A percentile compares a stretch with the other conserved stretches of the same genome.
phyloP scores from a whole-genome alignment of 2,329 filamentous ascomycete species.

The Penicillium paneum region DNA sequence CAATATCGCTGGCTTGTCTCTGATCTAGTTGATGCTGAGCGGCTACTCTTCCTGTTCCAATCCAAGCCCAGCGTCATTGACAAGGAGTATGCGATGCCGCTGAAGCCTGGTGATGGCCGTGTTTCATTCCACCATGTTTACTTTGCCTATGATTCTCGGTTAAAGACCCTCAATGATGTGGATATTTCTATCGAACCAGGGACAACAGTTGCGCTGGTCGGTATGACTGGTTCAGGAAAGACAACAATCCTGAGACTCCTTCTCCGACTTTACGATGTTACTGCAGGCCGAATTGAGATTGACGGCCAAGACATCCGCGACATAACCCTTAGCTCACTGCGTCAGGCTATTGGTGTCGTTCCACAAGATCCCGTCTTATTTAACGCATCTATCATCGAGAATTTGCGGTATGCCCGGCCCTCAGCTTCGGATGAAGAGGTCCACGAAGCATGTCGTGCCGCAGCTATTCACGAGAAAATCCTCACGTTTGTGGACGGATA shows the following conservation, averaged over 20 bases:
- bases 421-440: slow-evolving; percentile 24
- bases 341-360: slow-evolving; percentile 59
- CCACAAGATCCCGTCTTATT: slow-evolving; percentile 64
- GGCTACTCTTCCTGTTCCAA: slow-evolving; percentile 46
- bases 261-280: slow-evolving; percentile 54
- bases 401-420: slow-evolving; percentile 59
- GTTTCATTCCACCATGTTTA: slow-evolving; percentile 50
- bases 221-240: slow-evolving; percentile 55
- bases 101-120: slow-evolving; percentile 42
- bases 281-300: slow-evolving; percentile 48
- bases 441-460: slow-evolving; percentile 31
- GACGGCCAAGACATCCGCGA: slow-evolving; percentile 57
- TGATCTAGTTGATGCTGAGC: slow-evolving; percentile 63
- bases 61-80: slow-evolving; percentile 47
- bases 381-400: slow-evolving; percentile 62
- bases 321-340: slow-evolving; percentile 56
- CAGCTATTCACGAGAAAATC: slow-evolving; percentile 41
- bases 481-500: slow-evolving; percentile 39
- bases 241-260: slow-evolving; percentile 54
- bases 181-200: slow-evolving; percentile 47
- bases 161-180: slow-evolving; percentile 46
- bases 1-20: slow-evolving; percentile 49
- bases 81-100: slow-evolving; percentile 28
- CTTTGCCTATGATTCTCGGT: slow-evolving; percentile 52
- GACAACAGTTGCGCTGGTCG: slow-evolving; percentile 55